Evolutionary conservation across 164 flowering plant species (phyloP).

Genomic region (Berberis thunbergii): DNA sequence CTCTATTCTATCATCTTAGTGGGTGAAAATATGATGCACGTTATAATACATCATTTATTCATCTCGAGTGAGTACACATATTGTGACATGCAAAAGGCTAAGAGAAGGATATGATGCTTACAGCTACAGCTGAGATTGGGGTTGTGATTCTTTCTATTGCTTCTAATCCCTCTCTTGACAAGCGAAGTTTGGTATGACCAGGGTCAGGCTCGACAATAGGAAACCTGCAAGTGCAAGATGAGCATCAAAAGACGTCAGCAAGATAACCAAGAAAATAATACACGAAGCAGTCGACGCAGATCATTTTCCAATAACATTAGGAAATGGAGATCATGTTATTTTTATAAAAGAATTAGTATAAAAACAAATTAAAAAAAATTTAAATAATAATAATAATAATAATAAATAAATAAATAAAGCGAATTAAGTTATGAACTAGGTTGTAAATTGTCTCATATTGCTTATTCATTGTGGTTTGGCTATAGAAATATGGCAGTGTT

Average conservation of each 20-base stretch:
- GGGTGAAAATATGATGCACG: neutral
- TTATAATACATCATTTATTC: no score
- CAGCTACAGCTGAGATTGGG: conserved; percentile 97
- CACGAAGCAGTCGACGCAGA: neutral
- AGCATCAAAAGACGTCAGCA: neutral
- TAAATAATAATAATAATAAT: no score
- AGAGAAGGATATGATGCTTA: conserved; percentile 27
- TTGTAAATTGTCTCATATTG: no score
- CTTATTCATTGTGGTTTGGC: no score
- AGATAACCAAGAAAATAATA: neutral
- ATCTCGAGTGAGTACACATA: neutral
- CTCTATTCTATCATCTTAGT: no score
- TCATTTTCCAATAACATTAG: neutral
- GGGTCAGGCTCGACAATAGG: conserved; percentile 98
- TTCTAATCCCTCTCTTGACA: conserved; percentile 81
- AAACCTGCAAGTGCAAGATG: conserved; percentile 44
- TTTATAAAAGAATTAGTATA: no score
- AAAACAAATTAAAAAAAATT: no score
- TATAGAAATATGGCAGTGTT: no score
- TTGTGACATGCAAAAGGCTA: conserved; percentile 3
- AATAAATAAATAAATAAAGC: no score
- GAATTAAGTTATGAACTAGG: no score
- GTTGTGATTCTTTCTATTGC: conserved; percentile 74
- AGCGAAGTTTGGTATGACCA: conserved; percentile 96
- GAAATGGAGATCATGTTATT: no score